These are phyloP conservation scores for Spongospora subterranea DNA, from an alignment of 208 protist species.

Conservation along the genomic window DNA sequence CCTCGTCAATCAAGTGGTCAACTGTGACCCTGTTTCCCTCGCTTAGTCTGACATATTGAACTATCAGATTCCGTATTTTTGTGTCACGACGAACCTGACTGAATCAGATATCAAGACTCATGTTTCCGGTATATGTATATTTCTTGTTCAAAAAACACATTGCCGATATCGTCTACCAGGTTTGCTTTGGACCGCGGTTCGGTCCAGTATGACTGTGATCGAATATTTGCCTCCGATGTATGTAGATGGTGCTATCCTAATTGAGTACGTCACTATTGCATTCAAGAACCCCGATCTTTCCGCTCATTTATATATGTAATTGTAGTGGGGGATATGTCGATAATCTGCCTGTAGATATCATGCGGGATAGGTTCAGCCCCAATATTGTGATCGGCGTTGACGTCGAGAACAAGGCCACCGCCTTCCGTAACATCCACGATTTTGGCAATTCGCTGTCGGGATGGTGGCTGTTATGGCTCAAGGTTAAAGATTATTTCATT, in stretches of 20 bases:
- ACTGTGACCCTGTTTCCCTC: no score
- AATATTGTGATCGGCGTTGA: conserved; percentile 40
- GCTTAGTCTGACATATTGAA: no score
- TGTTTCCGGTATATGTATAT: background rate
- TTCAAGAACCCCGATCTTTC: background rate
- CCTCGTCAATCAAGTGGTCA: no score
- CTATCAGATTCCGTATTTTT: conserved; percentile 54
- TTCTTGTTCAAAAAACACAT: background rate
- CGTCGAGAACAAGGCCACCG: conserved; percentile 46
- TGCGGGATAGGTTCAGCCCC: background rate
- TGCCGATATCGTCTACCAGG: background rate
- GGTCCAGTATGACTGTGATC: conserved; percentile 43
- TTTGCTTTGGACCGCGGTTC: conserved; percentile 43
- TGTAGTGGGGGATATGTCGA: conserved; percentile 54
- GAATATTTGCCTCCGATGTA: conserved; percentile 54
- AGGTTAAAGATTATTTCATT: background rate
- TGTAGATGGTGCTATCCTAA: conserved; percentile 27
- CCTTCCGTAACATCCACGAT: conserved; percentile 1
- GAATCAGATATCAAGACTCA: conserved; percentile 50
- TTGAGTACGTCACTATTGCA: conserved; percentile 1
- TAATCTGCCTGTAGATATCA: conserved; percentile 59
- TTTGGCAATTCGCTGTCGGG: conserved; percentile 41
- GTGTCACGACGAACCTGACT: conserved; percentile 53
- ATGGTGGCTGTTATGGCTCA: conserved; percentile 56
- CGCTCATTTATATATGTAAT: background rate